phyloP scores from a whole-genome alignment of 2,329 filamentous ascomycete genomes.

The Colletotrichum destructivum region DNA sequence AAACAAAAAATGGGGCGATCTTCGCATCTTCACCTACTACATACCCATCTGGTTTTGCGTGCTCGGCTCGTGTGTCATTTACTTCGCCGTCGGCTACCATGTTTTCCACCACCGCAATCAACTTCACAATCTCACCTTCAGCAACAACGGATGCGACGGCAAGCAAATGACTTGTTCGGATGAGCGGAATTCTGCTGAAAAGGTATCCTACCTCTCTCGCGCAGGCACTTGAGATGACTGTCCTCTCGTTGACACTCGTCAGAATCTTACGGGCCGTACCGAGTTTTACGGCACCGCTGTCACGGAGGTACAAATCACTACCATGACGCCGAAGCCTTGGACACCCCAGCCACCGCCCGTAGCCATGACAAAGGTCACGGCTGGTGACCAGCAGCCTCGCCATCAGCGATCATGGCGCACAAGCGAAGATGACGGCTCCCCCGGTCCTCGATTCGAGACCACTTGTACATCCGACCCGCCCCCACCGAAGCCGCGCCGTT shows the following conservation, averaged over 20 bases:
- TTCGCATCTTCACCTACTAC: conserved; percentile 75
- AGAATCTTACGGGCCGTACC: conserved; percentile 48
- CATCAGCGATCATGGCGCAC: conserved; percentile 35
- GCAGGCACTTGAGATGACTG: background rate
- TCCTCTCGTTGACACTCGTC: conserved; percentile 21
- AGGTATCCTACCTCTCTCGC: conserved; percentile 47
- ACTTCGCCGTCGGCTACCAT: conserved; percentile 71
- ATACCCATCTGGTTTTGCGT: conserved; percentile 75
- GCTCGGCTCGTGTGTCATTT: conserved; percentile 67
- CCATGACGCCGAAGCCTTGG: conserved; percentile 39
- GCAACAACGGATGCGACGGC: conserved; percentile 56
- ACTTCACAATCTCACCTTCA: conserved; percentile 67
- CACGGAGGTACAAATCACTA: conserved; percentile 65
- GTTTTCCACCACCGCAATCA: conserved; percentile 72
- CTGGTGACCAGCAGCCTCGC: conserved; percentile 26
- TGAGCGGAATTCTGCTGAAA: conserved; percentile 51
- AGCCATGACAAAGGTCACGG: conserved; percentile 10
- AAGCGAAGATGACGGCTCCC: conserved; percentile 29
- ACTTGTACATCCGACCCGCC: conserved; percentile 46
- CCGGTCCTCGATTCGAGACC: conserved; percentile 45
- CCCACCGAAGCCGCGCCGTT: conserved; percentile 29
- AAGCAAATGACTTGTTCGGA: conserved; percentile 51
- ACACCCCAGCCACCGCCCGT: conserved; percentile 40
- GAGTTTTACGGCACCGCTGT: conserved; percentile 65
- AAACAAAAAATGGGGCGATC: conserved; percentile 65